Conservation (phyloP, 352 stramenopile species). For the Phytophthora sp. region DNA sequence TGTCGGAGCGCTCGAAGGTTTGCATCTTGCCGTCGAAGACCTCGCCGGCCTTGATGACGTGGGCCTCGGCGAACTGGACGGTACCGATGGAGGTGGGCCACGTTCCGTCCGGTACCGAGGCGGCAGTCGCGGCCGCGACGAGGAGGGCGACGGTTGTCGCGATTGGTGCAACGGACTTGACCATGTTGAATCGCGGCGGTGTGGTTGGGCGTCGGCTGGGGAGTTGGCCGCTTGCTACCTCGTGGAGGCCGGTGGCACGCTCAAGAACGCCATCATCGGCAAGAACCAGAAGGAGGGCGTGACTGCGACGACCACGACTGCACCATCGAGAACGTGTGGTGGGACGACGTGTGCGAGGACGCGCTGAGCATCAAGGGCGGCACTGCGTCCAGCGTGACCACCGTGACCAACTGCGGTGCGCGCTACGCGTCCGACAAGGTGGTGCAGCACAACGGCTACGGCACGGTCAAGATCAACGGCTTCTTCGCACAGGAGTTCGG, state of each 20-base stretch:
- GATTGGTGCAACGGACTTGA: conserved; percentile 16
- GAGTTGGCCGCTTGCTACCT: conserved; percentile 16
- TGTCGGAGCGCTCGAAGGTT: conserved; percentile 63
- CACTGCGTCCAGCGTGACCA: too few relatives aligned
- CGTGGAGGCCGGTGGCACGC: conserved; percentile 26
- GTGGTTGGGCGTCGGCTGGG: not conserved
- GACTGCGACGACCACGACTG: conserved; percentile 16
- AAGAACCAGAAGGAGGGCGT: too few relatives aligned
- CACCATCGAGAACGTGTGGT: conserved; percentile 19
- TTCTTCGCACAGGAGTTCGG: too few relatives aligned
- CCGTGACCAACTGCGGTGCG: conserved; percentile 37
- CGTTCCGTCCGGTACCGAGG: conserved; percentile 6
- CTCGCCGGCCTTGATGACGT: conserved; percentile 39
- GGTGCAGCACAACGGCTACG: too few relatives aligned
- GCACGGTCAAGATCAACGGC: too few relatives aligned
- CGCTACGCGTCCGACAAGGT: conserved; percentile 47
- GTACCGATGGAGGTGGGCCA: conserved; percentile 15
- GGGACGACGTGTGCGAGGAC: conserved; percentile 27
- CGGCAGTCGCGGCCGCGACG: not conserved
- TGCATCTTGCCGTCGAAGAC: conserved; percentile 44
- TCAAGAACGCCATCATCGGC: too few relatives aligned
- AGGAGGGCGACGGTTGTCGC: conserved; percentile 8
- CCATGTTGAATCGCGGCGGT: conserved; percentile 13
- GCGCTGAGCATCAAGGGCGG: too few relatives aligned
- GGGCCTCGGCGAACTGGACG: conserved; percentile 18